These are phyloP conservation scores for Raphanus raphanistrum DNA, from an alignment of 345 rosid genomes.

Conservation along the genomic window DNA sequence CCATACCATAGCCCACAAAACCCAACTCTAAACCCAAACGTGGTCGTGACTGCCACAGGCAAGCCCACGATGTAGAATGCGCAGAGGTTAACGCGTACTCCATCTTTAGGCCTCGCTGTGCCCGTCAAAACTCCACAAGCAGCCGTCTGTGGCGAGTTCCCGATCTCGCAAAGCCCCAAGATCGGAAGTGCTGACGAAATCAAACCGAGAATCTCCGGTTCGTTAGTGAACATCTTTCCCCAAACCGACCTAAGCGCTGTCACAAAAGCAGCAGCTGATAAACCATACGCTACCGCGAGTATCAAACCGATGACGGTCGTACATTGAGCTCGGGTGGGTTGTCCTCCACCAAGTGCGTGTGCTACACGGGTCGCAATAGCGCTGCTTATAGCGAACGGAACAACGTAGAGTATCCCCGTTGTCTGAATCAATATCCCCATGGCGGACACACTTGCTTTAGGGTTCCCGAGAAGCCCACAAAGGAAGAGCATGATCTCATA, in stretches of 20 bases:
- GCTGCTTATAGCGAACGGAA: slow-evolving; percentile 65
- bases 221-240: slow-evolving; percentile 75
- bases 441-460: slow-evolving; percentile 68
- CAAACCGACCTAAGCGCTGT: slow-evolving; percentile 54
- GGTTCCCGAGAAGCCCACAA: slow-evolving; percentile 67
- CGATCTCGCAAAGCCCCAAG: slow-evolving; percentile 74
- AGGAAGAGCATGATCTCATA: slow-evolving; percentile 87
- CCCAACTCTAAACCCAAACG: slow-evolving; percentile 61
- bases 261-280: slow-evolving; percentile 52
- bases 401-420: slow-evolving; percentile 65
- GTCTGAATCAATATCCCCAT: slow-evolving; percentile 82
- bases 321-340: slow-evolving; percentile 62
- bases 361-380: slow-evolving; percentile 64
- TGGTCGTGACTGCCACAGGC: slow-evolving; percentile 59
- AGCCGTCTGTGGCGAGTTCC: slow-evolving; percentile 83
- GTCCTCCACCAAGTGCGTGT: slow-evolving; percentile 75
- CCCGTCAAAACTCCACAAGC: slow-evolving; percentile 84
- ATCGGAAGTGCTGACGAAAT: slow-evolving; percentile 66
- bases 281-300: slow-evolving; percentile 58
- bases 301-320: slow-evolving; percentile 59
- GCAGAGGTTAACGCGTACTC: slow-evolving; percentile 71
- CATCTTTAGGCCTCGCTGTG: slow-evolving; percentile 82
- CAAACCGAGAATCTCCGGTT: slow-evolving; percentile 59
- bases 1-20: slow-evolving; percentile 77
- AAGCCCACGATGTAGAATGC: slow-evolving; percentile 77